phyloP scores from a whole-genome alignment of 2,329 filamentous ascomycete genomes.

The Colletotrichum ledebouriae region DNA sequence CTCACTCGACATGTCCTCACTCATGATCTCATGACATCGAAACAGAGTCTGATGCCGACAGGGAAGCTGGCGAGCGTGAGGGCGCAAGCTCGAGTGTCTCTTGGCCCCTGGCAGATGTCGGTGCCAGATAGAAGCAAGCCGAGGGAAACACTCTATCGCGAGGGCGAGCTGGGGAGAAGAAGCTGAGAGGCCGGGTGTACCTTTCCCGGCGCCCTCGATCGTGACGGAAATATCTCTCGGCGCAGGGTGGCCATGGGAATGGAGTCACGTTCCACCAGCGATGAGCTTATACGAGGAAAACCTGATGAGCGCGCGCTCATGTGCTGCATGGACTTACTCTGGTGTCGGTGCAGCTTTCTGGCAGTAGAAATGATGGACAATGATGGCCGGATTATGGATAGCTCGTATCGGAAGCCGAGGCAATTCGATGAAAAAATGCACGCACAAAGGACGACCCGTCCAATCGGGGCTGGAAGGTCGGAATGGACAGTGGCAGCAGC shows the following conservation, averaged over 20 bases:
- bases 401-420: conserved; percentile 24
- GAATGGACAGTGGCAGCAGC: background rate
- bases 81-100: background rate
- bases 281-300: conserved; percentile 31
- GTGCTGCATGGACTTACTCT: background rate
- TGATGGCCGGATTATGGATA: conserved; percentile 16
- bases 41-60: conserved; percentile 13
- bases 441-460: background rate
- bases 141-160: conserved; percentile 2
- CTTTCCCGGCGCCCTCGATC: background rate
- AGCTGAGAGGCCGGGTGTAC: background rate
- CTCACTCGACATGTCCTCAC: conserved; percentile 21
- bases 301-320: background rate
- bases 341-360: conserved; percentile 14
- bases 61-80: background rate
- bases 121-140: conserved; percentile 11
- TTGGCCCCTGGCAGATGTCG: conserved; percentile 3
- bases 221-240: conserved; percentile 21
- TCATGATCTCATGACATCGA: conserved; percentile 11
- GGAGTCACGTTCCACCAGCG: conserved; percentile 23
- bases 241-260: conserved; percentile 16
- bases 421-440: background rate
- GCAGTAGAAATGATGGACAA: conserved; percentile 23
- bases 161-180: background rate
- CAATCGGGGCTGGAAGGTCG: conserved; percentile 7